Conservation (phyloP, 345 rosid genomes). For the Linum trigynum region DNA sequence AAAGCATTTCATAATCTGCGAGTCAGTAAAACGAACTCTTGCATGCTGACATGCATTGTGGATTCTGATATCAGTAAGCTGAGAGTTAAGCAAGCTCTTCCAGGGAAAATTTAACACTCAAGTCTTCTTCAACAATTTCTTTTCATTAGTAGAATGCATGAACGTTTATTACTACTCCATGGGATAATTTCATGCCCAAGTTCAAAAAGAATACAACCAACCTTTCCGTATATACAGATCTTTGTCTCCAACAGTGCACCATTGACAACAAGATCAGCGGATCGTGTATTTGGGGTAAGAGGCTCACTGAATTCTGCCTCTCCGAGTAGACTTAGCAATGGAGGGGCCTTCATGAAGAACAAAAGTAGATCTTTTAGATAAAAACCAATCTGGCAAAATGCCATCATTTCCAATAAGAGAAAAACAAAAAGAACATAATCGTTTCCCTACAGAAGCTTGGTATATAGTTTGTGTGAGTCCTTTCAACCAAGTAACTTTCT, state of each 20-base stretch:
- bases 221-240: constrained; percentile 68
- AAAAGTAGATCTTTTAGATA: constrained; percentile 5
- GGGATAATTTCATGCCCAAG: not conserved
- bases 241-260: constrained; percentile 77
- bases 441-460: constrained; percentile 75
- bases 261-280: constrained; percentile 71
- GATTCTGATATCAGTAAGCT: not conserved
- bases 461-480: constrained; percentile 84
- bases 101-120: not conserved
- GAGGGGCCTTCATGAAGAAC: constrained; percentile 48
- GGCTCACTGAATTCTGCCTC: constrained; percentile 37
- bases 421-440: constrained; percentile 9
- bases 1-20: not conserved
- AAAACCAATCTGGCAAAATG: not conserved
- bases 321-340: constrained; percentile 57
- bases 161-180: no score
- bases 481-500: constrained; percentile 73
- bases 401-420: constrained; percentile 10
- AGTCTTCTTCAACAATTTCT: not conserved
- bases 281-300: constrained; percentile 36
- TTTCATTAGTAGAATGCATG: not conserved
- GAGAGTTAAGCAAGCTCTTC: not conserved
- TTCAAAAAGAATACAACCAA: constrained; percentile 11
- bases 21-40: not conserved
- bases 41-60: not conserved